Evolutionary conservation across 2,329 filamentous ascomycete genomes (phyloP).

Genomic region (Botryotinia convoluta): DNA sequence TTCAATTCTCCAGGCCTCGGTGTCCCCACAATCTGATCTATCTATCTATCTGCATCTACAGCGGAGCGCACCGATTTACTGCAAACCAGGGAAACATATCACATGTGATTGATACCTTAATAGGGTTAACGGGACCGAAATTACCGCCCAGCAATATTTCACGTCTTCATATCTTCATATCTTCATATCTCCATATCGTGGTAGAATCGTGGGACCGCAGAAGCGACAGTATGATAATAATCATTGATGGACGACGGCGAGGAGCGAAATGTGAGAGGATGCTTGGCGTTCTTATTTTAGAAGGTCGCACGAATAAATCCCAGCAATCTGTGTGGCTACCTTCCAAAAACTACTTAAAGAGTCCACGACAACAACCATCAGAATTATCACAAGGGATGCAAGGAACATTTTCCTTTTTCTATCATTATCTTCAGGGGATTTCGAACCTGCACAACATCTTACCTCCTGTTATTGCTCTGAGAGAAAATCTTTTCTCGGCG

Average conservation of each 20-base stretch:
- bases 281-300: conserved; percentile 11
- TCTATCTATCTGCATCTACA: not conserved
- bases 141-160: not conserved
- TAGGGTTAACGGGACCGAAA: not conserved
- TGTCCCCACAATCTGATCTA: not conserved
- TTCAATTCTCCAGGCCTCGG: not conserved
- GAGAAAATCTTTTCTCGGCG: not conserved
- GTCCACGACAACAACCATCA: not conserved
- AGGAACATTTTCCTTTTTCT: not conserved
- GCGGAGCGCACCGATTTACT: not conserved
- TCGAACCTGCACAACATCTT: conserved; percentile 7
- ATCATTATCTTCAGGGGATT: not conserved
- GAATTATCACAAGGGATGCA: not conserved
- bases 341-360: conserved; percentile 4
- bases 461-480: not conserved
- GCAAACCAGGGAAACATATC: not conserved
- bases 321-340: not conserved
- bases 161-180: not conserved
- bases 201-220: not conserved
- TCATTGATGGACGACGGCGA: conserved; percentile 7
- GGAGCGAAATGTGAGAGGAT: not conserved
- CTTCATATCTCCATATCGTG: not conserved
- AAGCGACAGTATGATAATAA: not conserved
- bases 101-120: not conserved
- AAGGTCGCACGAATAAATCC: not conserved